Evolutionary conservation across 495 filamentous ascomycete species (phyloP), one percentile per base, ranked within the genome.

Genomic region (Neurospora tetraspora): DNA sequence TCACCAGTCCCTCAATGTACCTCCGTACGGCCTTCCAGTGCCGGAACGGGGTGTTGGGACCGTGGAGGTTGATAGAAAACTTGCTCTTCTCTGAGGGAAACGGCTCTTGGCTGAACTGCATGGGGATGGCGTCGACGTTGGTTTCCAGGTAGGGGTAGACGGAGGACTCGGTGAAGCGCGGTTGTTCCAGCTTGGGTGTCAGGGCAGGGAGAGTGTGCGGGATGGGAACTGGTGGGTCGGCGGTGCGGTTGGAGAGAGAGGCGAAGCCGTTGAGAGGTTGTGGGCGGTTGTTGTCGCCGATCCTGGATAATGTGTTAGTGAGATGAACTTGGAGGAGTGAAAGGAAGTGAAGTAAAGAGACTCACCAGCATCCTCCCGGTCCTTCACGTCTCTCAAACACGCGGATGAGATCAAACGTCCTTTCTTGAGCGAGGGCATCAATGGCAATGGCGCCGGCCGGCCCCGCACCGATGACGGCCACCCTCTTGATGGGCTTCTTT

Each of bases 371-470:
- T 73, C 88, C 88, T 40, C 88, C 88, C 10, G 86, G 82, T 31
- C 80, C 83, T 73, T 89, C 87, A 40, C 87, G 83, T 39, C 88
- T 76, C 75, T 90, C 88, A 77, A 89, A 90, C 1, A 89, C 87
- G 31, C 87, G 84, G 69, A 89, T 86, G 8, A 82, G 72, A 70
- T 88, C 84, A 73, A 90, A 90, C 0, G 79, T 75, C 71, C 86
- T 81, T 74, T 90, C 88, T 73, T 88, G 82, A 27, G 83, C 82
- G 43, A 90, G 76, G 0, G 88, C 87, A 82, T 89, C 86, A 4
- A 88, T 80, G 0, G 88, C 78, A 76, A 89, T 89, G 69, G 87
- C 88, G 11, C 88, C 88, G 1, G 87, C 81, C 11, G 88, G 88
- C 4, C 88, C 88, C 2, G 86, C 82, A 11, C 88, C 88, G 72